Base-by-base conservation (phyloP, 352 stramenopile genomes). In the Globisporangium acanthophoron region DNA sequence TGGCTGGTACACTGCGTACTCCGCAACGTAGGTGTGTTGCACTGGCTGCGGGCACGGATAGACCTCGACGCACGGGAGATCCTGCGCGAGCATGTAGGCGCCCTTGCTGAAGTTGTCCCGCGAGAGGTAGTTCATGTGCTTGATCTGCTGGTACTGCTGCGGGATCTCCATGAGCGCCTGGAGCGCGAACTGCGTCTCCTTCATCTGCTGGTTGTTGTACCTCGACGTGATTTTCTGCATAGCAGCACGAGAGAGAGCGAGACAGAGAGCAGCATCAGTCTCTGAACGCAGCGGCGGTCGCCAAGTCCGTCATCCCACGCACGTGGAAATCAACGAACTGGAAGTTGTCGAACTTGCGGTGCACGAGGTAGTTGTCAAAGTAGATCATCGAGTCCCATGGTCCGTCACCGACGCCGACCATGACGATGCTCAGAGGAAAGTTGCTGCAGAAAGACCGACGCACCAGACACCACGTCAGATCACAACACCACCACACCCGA, bases 291-390 rank as follows among this genome's bases (percentile, higher is more conserved):
- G 24, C 24, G 24, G 24, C 24, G 24, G 24, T 2, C 24, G 24
- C 24, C 24, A 27, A 27, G 24, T 13, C 1, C 11, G 16, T 9
- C 24, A 18, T 1, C 31, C 20, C 1, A 29, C 73, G 56, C 61
- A 80, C 69, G 60, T 89, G 67, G 46, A 90, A 96, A 39, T 94
- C 78, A 48, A 96, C 80, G 56, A 94, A 94, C 60, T 93, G 81
- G 54, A 96, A 93, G 56, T 93, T 94, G 70, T 96, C 87, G 61
- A 94, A 94, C 37, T 84, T 76, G 55, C 82, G 77, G 62, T 89
- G 66, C 29, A 81, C 54, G 35, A 94, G 73, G 62, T 91, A 86
- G 60, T 90, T 73, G 64, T 91, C 80, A 61, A 90, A 89, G 59
- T 88, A 82, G 44, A 83, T 82, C 77, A 92, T 88, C 20, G 73